Evolutionary conservation across 202 grass and related monocot species (phyloP).

Genomic region (Panicum hallii): DNA sequence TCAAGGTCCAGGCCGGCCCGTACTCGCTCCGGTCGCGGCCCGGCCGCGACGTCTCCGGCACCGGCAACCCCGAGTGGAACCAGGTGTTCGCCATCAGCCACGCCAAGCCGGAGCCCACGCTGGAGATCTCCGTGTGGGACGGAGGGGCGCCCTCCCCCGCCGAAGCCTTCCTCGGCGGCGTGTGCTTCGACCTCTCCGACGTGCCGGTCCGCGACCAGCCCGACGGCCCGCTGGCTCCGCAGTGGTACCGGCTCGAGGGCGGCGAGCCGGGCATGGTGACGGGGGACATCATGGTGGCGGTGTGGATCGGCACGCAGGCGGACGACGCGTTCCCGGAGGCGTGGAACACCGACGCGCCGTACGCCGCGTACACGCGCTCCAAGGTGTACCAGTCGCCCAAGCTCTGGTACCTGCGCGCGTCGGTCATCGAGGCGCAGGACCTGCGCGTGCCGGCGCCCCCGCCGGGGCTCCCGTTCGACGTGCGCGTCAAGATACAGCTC

Average conservation of each 20-base stretch:
- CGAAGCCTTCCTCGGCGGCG: conserved; percentile 78
- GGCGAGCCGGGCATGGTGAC: conserved; percentile 58
- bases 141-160: conserved; percentile 38
- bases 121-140: conserved; percentile 92
- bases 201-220: conserved; percentile 82
- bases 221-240: conserved; percentile 79
- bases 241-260: conserved; percentile 96
- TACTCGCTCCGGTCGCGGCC: conserved; percentile 57
- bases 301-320: conserved; percentile 97
- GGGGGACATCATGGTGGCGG: conserved; percentile 90
- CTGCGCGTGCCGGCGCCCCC: conserved; percentile 66
- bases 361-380: conserved; percentile 78
- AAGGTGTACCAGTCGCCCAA: conserved; percentile 99
- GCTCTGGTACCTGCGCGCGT: conserved; percentile 84
- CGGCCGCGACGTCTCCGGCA: conserved; percentile 59
- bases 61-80: conserved; percentile 83
- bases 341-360: conserved; percentile 80
- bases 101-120: conserved; percentile 64
- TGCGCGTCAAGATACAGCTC: conserved; percentile 85
- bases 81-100: conserved; percentile 84
- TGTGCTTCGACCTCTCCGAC: conserved; percentile 97
- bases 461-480: conserved; percentile 63
- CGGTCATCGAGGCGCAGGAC: conserved; percentile 90
- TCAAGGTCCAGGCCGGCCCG: conserved; percentile 66
- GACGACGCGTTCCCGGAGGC: conserved; percentile 91